Conservation (phyloP, 2,329 filamentous ascomycete species). For the Talaromyces sp. region DNA sequence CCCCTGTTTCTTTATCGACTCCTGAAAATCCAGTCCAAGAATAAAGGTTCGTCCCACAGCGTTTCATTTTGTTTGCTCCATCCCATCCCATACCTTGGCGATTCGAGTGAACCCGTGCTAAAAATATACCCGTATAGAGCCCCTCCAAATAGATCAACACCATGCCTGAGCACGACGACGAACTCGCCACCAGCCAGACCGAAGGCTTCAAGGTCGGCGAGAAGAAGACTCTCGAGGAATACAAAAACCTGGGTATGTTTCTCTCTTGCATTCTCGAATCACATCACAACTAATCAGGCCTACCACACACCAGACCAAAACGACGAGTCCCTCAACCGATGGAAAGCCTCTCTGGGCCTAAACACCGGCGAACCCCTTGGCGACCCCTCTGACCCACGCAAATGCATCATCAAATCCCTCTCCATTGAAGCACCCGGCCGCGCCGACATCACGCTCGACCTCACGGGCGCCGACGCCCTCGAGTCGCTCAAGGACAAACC, state of each 20-base stretch:
- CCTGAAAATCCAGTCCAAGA: background rate
- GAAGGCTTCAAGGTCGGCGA: conserved; percentile 97
- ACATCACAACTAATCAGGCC: background rate
- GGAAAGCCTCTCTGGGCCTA: conserved; percentile 94
- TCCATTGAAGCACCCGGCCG: conserved; percentile 82
- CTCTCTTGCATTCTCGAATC: background rate
- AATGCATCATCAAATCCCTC: conserved; percentile 88
- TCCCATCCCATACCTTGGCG: background rate
- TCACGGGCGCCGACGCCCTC: conserved; percentile 67
- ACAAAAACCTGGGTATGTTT: conserved; percentile 82
- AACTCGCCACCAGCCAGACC: conserved; percentile 79
- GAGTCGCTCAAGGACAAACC: conserved; percentile 79
- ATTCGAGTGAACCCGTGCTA: background rate
- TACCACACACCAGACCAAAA: conserved; percentile 48
- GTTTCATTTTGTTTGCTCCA: background rate
- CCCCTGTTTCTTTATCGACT: background rate
- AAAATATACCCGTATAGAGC: background rate
- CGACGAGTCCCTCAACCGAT: conserved; percentile 92
- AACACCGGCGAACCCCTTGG: conserved; percentile 64
- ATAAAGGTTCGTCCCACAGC: background rate
- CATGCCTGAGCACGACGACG: conserved; percentile 71
- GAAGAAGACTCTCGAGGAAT: conserved; percentile 96
- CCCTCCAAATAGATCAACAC: conserved; percentile 24
- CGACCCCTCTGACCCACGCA: conserved; percentile 74
- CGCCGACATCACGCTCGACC: conserved; percentile 79